A percentile compares a stretch with the other conserved stretches of the same genome.
Conservation (phyloP, 192 early-diverging fungal genomes). For the Fimicolochytrium jonesii region DNA sequence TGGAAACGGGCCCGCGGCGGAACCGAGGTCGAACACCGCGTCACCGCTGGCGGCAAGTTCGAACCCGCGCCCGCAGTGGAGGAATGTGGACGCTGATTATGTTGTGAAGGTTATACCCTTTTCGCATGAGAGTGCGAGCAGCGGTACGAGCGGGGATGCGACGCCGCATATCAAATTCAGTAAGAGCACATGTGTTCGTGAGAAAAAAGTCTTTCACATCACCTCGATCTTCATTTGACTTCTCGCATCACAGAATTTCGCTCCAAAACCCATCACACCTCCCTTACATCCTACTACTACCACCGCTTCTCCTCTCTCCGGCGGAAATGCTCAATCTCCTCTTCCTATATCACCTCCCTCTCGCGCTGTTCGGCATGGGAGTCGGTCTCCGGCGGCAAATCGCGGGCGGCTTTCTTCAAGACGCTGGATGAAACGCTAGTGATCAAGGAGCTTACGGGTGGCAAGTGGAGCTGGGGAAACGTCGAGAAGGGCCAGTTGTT, state of each 20-base stretch:
- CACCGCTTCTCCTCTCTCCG: conserved; percentile 43
- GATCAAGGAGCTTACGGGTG: conserved; percentile 49
- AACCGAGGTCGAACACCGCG: too few relatives aligned
- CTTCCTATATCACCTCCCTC: conserved; percentile 33
- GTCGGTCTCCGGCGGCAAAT: conserved; percentile 44
- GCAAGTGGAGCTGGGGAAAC: conserved; percentile 51
- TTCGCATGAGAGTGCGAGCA: conserved; percentile 4
- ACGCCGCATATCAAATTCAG: conserved; percentile 55
- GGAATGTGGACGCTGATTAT: conserved; percentile 13
- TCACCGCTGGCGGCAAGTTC: too few relatives aligned
- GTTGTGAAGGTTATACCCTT: conserved; percentile 20
- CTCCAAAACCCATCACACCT: conserved; percentile 19
- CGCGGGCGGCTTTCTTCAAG: conserved; percentile 53
- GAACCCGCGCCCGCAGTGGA: conserved; percentile 12
- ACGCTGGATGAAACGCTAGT: conserved; percentile 57
- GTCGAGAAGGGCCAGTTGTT: conserved; percentile 44
- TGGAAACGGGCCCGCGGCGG: too few relatives aligned
- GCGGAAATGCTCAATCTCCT: conserved; percentile 36
- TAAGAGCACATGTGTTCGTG: conserved; percentile 29
- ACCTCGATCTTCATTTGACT: background rate
- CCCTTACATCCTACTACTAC: conserved; percentile 44
- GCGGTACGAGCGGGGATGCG: background rate
- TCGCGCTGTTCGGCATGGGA: conserved; percentile 41
- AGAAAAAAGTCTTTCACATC: background rate
- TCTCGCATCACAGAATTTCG: conserved; percentile 12